Evolutionary conservation across 2,329 filamentous ascomycete genomes (phyloP).

Genomic region (Ambrosiella xylebori): DNA sequence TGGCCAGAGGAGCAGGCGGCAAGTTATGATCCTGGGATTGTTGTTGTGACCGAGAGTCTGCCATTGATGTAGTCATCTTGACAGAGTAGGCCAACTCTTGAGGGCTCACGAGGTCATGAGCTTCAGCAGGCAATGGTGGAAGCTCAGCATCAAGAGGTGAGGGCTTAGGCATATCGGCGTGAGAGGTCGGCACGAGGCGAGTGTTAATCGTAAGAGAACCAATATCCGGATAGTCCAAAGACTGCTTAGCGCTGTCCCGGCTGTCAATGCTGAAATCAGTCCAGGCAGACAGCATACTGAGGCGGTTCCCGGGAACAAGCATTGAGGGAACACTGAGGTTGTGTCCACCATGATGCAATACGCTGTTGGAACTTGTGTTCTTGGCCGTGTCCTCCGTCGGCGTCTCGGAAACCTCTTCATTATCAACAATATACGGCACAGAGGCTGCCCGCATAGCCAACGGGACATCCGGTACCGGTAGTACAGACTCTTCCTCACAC

Average conservation of each 20-base stretch:
- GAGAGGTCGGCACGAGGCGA: not conserved
- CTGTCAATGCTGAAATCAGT: slow-evolving; percentile 42
- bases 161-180: not conserved
- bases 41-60: slow-evolving; percentile 12
- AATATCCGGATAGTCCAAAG: slow-evolving; percentile 10
- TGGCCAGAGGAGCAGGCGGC: slow-evolving; percentile 29
- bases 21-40: slow-evolving; percentile 32
- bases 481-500: slow-evolving; percentile 18
- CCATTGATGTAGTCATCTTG: not conserved
- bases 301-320: slow-evolving; percentile 27
- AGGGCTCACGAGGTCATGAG: not conserved
- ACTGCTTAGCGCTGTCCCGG: slow-evolving; percentile 15
- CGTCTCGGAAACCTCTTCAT: slow-evolving; percentile 23
- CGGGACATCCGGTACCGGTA: slow-evolving; percentile 15
- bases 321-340: slow-evolving; percentile 31
- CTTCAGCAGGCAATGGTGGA: slow-evolving; percentile 6
- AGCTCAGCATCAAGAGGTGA: slow-evolving; percentile 13
- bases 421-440: slow-evolving; percentile 19
- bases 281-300: slow-evolving; percentile 41
- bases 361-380: not conserved
- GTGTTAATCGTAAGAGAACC: slow-evolving; percentile 10
- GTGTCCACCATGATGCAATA: slow-evolving; percentile 24
- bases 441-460: not conserved
- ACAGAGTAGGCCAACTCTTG: not conserved
- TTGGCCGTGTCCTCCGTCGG: slow-evolving; percentile 11